Evolutionary conservation across 176 grass and related monocot species (phyloP).

Genomic region (Aegilops speltoides): DNA sequence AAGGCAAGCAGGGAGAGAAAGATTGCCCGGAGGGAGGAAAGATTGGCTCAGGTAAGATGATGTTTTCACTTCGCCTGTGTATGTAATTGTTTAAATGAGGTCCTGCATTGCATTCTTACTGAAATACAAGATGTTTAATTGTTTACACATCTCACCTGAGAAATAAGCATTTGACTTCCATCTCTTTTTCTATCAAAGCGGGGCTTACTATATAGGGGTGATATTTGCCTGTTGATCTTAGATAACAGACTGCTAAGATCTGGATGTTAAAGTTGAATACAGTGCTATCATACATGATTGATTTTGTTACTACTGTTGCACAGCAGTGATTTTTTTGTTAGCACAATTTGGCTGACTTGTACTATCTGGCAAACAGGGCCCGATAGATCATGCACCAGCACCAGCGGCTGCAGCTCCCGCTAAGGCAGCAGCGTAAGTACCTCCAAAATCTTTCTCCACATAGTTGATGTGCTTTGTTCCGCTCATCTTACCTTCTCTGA

Average conservation of each 20-base stretch:
- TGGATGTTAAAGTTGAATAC: background rate
- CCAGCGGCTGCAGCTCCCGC: background rate
- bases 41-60: slow-evolving; percentile 55
- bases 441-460: background rate
- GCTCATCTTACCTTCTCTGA: background rate
- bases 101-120: background rate
- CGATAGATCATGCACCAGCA: background rate
- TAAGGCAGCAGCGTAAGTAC: background rate
- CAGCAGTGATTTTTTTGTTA: background rate
- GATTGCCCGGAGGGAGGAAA: slow-evolving; percentile 51
- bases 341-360: background rate
- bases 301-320: background rate
- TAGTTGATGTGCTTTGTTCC: background rate
- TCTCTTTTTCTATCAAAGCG: background rate
- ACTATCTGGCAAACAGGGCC: background rate
- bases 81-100: background rate
- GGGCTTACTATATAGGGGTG: background rate
- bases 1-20: slow-evolving; percentile 54
- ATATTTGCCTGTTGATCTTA: background rate
- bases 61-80: background rate
- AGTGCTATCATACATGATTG: background rate
- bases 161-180: background rate
- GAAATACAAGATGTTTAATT: too few species aligned
- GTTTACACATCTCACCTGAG: background rate
- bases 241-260: background rate